Evolutionary conservation across 2,329 filamentous ascomycete genomes (phyloP).

Genomic region (Stachybotrys echinatus): DNA sequence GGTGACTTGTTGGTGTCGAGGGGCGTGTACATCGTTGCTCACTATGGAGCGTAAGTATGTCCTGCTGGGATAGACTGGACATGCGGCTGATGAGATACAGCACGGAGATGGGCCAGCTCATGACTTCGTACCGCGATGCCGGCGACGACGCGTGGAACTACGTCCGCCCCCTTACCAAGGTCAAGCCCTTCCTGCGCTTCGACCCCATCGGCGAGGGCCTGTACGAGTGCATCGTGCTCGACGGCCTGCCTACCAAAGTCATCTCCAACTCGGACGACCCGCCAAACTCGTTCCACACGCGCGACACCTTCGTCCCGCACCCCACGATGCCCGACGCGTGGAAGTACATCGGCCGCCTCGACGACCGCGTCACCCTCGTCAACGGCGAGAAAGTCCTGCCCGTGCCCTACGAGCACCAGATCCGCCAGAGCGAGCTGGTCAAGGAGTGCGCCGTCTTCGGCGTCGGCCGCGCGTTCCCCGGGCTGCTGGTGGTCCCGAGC

Average conservation of each 20-base stretch:
- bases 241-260: constrained; percentile 30
- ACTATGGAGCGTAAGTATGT: no score
- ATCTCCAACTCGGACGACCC: constrained; percentile 28
- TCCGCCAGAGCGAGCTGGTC: constrained; percentile 46
- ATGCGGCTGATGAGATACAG: constrained; percentile 8
- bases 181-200: constrained; percentile 15
- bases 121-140: constrained; percentile 49
- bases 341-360: constrained; percentile 39
- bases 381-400: constrained; percentile 46
- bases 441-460: constrained; percentile 55
- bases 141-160: constrained; percentile 58
- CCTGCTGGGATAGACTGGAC: constrained; percentile 17
- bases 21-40: constrained; percentile 49
- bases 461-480: constrained; percentile 43
- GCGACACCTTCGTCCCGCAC: constrained; percentile 38
- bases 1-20: constrained; percentile 46
- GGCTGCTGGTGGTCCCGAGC: constrained; percentile 46
- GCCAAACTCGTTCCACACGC: constrained; percentile 36
- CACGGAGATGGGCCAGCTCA: constrained; percentile 57
- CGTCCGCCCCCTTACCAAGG: constrained; percentile 33
- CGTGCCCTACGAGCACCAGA: constrained; percentile 43
- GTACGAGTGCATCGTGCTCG: constrained; percentile 30
- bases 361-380: constrained; percentile 38
- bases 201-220: constrained; percentile 22
- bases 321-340: constrained; percentile 32